Conservation (phyloP, 306 rosid species). For the Prunus mume region DNA sequence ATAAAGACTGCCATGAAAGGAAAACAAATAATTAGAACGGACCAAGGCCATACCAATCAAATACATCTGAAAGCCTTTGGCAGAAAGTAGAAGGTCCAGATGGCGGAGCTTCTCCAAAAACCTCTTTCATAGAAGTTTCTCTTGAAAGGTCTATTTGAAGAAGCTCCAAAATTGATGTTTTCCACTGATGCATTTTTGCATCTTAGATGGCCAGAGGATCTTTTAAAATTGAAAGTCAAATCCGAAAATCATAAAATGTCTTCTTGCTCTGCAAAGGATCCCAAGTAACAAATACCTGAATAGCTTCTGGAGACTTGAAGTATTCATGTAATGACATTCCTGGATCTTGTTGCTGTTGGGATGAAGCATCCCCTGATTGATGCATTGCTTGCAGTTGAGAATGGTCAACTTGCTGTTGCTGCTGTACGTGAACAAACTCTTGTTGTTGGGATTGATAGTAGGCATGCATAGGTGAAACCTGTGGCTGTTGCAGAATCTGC, state of each 20-base stretch:
- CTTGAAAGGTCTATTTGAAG: background rate
- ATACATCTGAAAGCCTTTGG: background rate
- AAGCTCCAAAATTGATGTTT: background rate
- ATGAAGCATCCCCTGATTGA: constrained; percentile 41
- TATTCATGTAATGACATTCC: constrained; percentile 84
- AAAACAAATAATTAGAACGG: constrained; percentile 8
- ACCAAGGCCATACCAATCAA: constrained; percentile 7
- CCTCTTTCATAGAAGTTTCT: background rate
- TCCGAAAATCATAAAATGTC: background rate
- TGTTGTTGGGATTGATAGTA: constrained; percentile 67
- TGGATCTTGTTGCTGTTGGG: constrained; percentile 60
- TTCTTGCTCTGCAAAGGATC: background rate
- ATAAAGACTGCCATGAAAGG: constrained; percentile 69
- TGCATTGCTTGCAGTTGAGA: constrained; percentile 41
- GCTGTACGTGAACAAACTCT: constrained; percentile 45
- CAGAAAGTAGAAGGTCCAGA: background rate
- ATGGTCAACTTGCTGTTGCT: constrained; percentile 59
- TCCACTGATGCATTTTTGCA: background rate
- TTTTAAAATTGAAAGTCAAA: background rate
- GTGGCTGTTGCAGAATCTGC: constrained; percentile 79
- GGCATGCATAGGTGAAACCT: constrained; percentile 59
- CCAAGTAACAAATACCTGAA: constrained; percentile 58
- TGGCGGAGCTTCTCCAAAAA: background rate
- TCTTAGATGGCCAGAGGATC: background rate
- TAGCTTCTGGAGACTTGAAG: constrained; percentile 96